Evolutionary conservation across 805 yeast species (phyloP).

Genomic region (Yarrowia hollandica): DNA sequence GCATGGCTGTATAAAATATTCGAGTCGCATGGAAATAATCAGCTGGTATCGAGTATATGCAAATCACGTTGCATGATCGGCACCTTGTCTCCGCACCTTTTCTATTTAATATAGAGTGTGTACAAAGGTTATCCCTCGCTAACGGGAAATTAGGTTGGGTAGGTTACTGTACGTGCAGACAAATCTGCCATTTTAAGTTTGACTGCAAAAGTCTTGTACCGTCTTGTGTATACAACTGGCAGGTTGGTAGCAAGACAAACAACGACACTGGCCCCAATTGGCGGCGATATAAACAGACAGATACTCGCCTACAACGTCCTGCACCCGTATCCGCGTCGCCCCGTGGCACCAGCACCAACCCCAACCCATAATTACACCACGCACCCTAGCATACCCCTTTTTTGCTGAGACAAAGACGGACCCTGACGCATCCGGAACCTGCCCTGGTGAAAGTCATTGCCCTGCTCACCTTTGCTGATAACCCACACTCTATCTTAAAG

Average conservation of each 20-base stretch:
- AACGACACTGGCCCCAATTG: too few species aligned
- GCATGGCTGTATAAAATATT: too few species aligned
- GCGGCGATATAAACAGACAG: too few species aligned
- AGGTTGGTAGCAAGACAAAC: too few species aligned
- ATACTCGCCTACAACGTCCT: too few species aligned
- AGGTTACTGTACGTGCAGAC: background rate
- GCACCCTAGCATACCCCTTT: conserved; percentile 5
- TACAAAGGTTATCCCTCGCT: conserved; percentile 1
- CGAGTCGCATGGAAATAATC: too few species aligned
- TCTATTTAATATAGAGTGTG: background rate
- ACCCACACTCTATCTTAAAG: conserved; percentile 14
- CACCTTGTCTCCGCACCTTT: background rate
- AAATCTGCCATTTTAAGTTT: too few species aligned
- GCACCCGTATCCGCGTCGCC: too few species aligned
- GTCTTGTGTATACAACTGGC: background rate
- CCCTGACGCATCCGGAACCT: conserved; percentile 23
- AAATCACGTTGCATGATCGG: background rate
- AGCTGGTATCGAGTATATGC: too few species aligned
- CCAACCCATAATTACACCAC: background rate
- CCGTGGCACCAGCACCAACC: background rate
- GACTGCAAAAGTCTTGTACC: too few species aligned
- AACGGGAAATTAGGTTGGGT: conserved; percentile 7
- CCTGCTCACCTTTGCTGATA: background rate
- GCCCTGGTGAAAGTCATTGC: background rate
- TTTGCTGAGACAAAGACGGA: background rate